These are phyloP conservation scores for Nitzschia inconspicua DNA, from an alignment of 108 stramenopile species.

Conservation along the genomic window DNA sequence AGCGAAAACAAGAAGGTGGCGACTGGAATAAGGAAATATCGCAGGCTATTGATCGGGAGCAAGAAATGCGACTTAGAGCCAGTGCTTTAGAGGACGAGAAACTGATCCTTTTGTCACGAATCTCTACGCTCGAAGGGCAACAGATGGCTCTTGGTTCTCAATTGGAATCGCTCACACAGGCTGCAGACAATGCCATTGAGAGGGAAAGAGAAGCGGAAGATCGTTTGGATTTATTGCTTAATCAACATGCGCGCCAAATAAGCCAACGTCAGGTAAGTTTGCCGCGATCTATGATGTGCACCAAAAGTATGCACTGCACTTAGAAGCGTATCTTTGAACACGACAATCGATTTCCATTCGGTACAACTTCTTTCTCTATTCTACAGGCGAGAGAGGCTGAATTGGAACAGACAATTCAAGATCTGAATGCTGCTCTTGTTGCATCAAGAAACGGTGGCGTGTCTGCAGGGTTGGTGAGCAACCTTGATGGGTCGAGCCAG, in stretches of 20 bases:
- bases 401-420: slow-evolving; percentile 75
- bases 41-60: slow-evolving; percentile 60
- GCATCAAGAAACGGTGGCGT: slow-evolving; percentile 22
- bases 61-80: slow-evolving; percentile 28
- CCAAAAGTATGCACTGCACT: neutral
- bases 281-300: neutral
- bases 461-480: neutral
- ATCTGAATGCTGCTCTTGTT: slow-evolving; percentile 74
- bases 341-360: neutral
- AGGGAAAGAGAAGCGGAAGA: slow-evolving; percentile 79
- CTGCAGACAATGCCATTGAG: slow-evolving; percentile 61
- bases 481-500: neutral
- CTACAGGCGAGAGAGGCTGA: slow-evolving; percentile 62
- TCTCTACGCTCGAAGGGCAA: slow-evolving; percentile 62
- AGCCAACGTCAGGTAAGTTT: slow-evolving; percentile 52
- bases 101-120: slow-evolving; percentile 43
- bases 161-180: slow-evolving; percentile 62
- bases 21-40: slow-evolving; percentile 66
- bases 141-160: slow-evolving; percentile 54
- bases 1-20: slow-evolving; percentile 67
- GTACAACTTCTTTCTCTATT: neutral
- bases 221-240: slow-evolving; percentile 64
- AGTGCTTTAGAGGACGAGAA: slow-evolving; percentile 68
- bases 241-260: slow-evolving; percentile 75
- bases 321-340: neutral